phyloP scores from a whole-genome alignment of 805 yeast genomes.

The Kodamaea leandrae region DNA sequence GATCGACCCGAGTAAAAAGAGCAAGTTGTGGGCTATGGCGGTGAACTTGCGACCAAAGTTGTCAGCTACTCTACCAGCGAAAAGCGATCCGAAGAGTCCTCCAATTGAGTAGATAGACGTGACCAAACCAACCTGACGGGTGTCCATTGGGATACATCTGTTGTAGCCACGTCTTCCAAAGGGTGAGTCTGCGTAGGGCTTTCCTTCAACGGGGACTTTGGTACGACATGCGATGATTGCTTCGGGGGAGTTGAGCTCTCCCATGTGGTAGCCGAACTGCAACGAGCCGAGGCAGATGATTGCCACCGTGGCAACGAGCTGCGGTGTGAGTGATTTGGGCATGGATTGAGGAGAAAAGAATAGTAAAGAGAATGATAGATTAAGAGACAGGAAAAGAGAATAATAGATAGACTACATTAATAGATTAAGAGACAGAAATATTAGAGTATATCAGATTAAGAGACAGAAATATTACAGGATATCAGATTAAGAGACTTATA shows the following conservation, averaged over 20 bases:
- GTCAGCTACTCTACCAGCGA: conserved; percentile 66
- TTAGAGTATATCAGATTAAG: too few relatives aligned
- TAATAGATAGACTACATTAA: too few relatives aligned
- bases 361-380: neutral
- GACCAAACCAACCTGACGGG: conserved; percentile 62
- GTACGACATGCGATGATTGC: conserved; percentile 58
- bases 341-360: neutral
- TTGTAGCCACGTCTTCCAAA: conserved; percentile 38
- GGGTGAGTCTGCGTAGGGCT: conserved; percentile 36
- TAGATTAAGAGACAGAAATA: too few relatives aligned
- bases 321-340: conserved; percentile 6
- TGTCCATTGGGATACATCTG: conserved; percentile 58
- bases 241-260: conserved; percentile 91
- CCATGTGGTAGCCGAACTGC: conserved; percentile 93
- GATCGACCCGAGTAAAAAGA: conserved; percentile 61
- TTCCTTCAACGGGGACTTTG: conserved; percentile 25
- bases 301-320: conserved; percentile 44
- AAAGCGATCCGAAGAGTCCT: conserved; percentile 71
- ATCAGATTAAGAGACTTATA: too few relatives aligned
- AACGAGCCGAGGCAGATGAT: conserved; percentile 75
- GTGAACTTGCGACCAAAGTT: conserved; percentile 59
- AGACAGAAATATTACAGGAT: too few relatives aligned
- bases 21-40: conserved; percentile 48
- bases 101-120: conserved; percentile 83
- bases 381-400: neutral